phyloP scores from a whole-genome alignment of 805 yeast genomes.

The Cyberlindnera maritima region DNA sequence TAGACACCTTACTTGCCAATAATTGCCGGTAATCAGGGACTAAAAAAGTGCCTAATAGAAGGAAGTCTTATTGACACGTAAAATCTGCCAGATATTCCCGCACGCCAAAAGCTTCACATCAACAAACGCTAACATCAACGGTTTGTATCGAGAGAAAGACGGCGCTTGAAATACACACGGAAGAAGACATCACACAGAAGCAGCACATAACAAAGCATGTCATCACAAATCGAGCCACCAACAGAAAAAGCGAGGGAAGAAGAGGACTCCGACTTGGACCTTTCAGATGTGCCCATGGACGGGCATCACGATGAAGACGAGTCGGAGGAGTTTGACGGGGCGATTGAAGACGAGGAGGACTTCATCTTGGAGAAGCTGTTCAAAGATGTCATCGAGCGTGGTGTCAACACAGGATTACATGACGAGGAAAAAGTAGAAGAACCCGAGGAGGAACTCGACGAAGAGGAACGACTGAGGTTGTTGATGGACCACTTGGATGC shows the following conservation, averaged over 20 bases:
- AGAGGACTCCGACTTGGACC: slow-evolving; percentile 23
- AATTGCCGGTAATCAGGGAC: too few species aligned
- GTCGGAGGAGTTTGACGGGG: slow-evolving; percentile 17
- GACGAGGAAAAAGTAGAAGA: slow-evolving; percentile 22
- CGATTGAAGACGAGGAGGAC: slow-evolving; percentile 23
- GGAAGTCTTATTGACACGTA: background rate
- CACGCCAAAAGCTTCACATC: too few species aligned
- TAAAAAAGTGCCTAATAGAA: too few species aligned
- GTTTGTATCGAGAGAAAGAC: too few species aligned
- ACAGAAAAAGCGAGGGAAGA: background rate
- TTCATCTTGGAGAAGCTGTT: slow-evolving; percentile 19
- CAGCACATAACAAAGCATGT: too few species aligned
- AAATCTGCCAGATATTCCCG: background rate
- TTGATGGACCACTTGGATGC: slow-evolving; percentile 70
- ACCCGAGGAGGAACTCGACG: slow-evolving; percentile 35
- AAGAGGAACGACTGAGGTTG: slow-evolving; percentile 58
- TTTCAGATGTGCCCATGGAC: slow-evolving; percentile 31
- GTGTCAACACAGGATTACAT: background rate
- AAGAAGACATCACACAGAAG: too few species aligned
- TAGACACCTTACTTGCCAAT: too few species aligned
- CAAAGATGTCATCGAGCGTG: slow-evolving; percentile 7
- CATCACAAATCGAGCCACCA: background rate
- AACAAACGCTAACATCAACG: too few species aligned
- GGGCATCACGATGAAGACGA: slow-evolving; percentile 15
- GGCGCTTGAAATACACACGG: too few species aligned